Evolutionary conservation across 495 filamentous ascomycete genomes (phyloP).

Genomic region (Eremomyces bilateralis): DNA sequence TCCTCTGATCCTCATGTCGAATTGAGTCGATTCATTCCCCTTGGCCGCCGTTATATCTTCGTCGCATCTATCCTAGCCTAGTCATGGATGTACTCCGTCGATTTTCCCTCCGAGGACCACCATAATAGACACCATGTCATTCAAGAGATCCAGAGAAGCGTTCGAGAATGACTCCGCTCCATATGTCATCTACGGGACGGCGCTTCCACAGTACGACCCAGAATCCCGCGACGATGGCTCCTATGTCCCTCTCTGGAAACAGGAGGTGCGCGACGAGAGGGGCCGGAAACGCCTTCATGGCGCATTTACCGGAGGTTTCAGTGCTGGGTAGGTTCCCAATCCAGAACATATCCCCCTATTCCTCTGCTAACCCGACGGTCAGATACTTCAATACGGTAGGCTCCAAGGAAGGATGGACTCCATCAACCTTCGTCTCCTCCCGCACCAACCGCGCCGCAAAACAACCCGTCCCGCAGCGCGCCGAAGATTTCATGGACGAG

Average conservation of each 20-base stretch:
- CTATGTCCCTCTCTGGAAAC: constrained; percentile 45
- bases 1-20: background rate
- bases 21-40: background rate
- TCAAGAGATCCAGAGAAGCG: constrained; percentile 54
- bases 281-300: constrained; percentile 84
- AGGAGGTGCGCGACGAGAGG: constrained; percentile 85
- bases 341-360: constrained; percentile 6
- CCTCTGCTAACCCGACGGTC: constrained; percentile 12
- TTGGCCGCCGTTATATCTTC: background rate
- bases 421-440: constrained; percentile 77
- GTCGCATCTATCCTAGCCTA: background rate
- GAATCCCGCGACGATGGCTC: background rate
- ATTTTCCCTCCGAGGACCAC: background rate
- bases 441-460: constrained; percentile 58
- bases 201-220: constrained; percentile 25
- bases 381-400: constrained; percentile 97
- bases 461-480: constrained; percentile 32
- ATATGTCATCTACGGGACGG: constrained; percentile 70
- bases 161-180: constrained; percentile 44
- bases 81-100: background rate
- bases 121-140: constrained; percentile 24
- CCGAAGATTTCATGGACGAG: constrained; percentile 96
- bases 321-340: constrained; percentile 52
- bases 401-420: constrained; percentile 95
- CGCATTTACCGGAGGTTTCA: constrained; percentile 91